These are phyloP conservation scores for Xylaria sp. DNA, from an alignment of 2,329 filamentous ascomycete genomes.

Conservation along the genomic window DNA sequence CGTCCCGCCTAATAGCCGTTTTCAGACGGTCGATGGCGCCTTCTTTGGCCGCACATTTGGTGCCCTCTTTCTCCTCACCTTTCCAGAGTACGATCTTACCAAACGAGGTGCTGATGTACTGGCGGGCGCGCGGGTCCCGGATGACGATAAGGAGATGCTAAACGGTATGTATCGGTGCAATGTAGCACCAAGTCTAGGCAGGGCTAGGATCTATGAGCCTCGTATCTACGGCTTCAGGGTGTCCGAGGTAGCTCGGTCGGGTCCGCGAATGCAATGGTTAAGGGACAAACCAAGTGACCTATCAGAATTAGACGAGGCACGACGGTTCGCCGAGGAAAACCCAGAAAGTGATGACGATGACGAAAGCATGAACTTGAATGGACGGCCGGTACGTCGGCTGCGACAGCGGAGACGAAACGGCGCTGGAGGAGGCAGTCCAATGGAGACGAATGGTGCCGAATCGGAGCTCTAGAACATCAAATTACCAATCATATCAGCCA, in stretches of 20 bases:
- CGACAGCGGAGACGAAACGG: constrained; percentile 55
- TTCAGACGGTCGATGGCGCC: constrained; percentile 95
- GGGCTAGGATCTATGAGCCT: constrained; percentile 88
- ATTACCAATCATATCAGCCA: constrained; percentile 7
- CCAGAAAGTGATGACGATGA: constrained; percentile 67
- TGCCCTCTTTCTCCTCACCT: constrained; percentile 97
- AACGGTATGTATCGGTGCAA: constrained; percentile 91
- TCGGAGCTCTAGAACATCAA: constrained; percentile 60
- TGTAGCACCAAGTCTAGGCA: constrained; percentile 86
- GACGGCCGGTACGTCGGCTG: constrained; percentile 55
- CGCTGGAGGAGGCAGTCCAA: constrained; percentile 66
- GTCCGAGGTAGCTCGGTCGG: constrained; percentile 86
- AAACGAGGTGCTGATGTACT: constrained; percentile 73
- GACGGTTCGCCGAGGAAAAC: constrained; percentile 62
- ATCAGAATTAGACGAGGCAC: constrained; percentile 84
- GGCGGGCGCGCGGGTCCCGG: constrained; percentile 52
- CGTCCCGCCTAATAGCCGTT: constrained; percentile 94
- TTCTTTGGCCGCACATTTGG: constrained; percentile 99
- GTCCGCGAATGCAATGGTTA: constrained; percentile 97
- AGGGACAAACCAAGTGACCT: constrained; percentile 84
- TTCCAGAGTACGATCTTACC: constrained; percentile 91
- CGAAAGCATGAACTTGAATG: constrained; percentile 59
- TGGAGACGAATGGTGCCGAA: constrained; percentile 67
- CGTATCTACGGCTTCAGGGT: constrained; percentile 97
- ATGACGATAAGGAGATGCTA: constrained; percentile 66